These are phyloP conservation scores for Malassezia pachydermatis DNA, from an alignment of 1,284 basidiomycete genomes.

Conservation along the genomic window DNA sequence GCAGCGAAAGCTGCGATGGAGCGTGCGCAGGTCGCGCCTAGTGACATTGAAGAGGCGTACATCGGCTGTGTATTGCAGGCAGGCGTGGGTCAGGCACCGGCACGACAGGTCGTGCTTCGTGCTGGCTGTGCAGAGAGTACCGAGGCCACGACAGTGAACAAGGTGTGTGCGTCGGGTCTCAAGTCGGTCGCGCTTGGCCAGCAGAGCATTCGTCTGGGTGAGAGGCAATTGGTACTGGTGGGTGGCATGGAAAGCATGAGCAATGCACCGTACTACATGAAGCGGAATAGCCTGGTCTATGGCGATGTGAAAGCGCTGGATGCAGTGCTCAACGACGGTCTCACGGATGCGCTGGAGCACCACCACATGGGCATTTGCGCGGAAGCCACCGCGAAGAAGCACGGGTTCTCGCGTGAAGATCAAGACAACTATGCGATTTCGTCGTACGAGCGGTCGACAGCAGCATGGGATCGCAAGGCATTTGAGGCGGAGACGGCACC, in stretches of 20 bases:
- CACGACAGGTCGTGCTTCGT: conserved; percentile 59
- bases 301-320: conserved; percentile 81
- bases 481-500: conserved; percentile 84
- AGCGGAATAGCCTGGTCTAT: conserved; percentile 68
- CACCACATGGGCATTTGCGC: conserved; percentile 45
- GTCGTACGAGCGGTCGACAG: conserved; percentile 83
- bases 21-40: conserved; percentile 68
- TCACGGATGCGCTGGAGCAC: conserved; percentile 50
- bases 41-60: conserved; percentile 82
- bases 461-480: conserved; percentile 74
- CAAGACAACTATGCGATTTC: conserved; percentile 67
- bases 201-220: conserved; percentile 50
- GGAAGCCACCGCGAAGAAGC: conserved; percentile 49
- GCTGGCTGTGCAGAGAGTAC: conserved; percentile 73
- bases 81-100: conserved; percentile 50
- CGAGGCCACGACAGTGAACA: conserved; percentile 95
- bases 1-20: conserved; percentile 80
- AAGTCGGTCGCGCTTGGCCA: conserved; percentile 51
- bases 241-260: conserved; percentile 52
- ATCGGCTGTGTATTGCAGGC: conserved; percentile 65
- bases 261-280: conserved; percentile 60
- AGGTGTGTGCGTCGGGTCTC: conserved; percentile 53
- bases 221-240: conserved; percentile 49
- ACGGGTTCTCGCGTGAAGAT: conserved; percentile 48
- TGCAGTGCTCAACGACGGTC: conserved; percentile 81